Percentiles rank a stretch among this genome's conserved stretches.
These are phyloP conservation scores for Erigeron philadelphicus DNA, from an alignment of 140 eudicot genomes.

Conservation along the genomic window DNA sequence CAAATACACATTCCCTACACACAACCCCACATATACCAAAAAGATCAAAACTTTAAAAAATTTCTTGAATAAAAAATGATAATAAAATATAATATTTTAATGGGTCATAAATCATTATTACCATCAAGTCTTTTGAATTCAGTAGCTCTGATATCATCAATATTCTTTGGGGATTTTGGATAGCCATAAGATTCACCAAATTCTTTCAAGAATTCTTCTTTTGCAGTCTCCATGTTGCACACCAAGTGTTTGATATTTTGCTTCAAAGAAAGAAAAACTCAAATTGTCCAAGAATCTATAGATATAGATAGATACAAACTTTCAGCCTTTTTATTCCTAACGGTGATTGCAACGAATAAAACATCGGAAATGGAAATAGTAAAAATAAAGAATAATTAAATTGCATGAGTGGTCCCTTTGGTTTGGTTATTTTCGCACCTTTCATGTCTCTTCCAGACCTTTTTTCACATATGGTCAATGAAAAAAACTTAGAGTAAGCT, in stretches of 20 bases:
- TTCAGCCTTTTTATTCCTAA: too few relatives aligned
- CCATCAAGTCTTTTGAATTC: conserved; percentile 65
- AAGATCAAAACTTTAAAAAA: too few relatives aligned
- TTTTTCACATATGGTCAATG: too few relatives aligned
- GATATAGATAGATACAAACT: neutral
- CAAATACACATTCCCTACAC: conserved; percentile 66
- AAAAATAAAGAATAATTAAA: too few relatives aligned
- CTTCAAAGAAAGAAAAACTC: conserved; percentile 2
- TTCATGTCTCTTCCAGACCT: too few relatives aligned
- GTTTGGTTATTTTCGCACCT: too few relatives aligned
- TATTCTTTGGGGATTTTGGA: conserved; percentile 53
- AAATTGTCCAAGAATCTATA: neutral
- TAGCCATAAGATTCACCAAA: conserved; percentile 78
- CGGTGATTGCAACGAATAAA: too few relatives aligned
- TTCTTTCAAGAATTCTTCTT: conserved; percentile 52
- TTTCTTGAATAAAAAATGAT: neutral
- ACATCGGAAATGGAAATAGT: too few relatives aligned
- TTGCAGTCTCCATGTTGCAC: conserved; percentile 34
- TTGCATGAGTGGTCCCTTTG: too few relatives aligned
- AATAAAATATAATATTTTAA: neutral
- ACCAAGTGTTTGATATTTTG: conserved; percentile 21
- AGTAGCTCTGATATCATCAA: conserved; percentile 74
- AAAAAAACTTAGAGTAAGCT: too few relatives aligned
- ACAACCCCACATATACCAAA: neutral
- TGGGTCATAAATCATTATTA: conserved; percentile 6